Evolutionary conservation across 1,284 basidiomycete species (phyloP).

Genomic region (Schizopora paradoxa): DNA sequence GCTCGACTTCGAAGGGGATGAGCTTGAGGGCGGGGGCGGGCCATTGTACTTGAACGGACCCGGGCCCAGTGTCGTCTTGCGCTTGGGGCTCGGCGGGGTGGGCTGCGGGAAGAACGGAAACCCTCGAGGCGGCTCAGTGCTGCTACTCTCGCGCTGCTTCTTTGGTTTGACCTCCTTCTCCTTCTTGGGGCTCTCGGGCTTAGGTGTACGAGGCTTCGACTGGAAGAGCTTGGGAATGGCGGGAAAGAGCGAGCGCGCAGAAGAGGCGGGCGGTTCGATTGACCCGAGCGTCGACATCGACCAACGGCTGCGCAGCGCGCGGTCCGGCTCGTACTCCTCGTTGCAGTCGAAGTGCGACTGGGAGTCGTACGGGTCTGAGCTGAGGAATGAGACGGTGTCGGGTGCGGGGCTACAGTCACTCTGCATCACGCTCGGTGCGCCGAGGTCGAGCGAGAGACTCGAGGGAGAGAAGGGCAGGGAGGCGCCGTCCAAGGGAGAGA

Average conservation of each 20-base stretch:
- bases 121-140: constrained; percentile 3
- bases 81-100: constrained; percentile 10
- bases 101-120: constrained; percentile 16
- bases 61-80: constrained; percentile 14
- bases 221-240: too few relatives aligned
- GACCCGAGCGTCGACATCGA: constrained; percentile 14
- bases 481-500: constrained; percentile 1
- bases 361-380: neutral
- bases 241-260: constrained; percentile 9
- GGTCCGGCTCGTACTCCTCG: constrained; percentile 7
- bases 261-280: constrained; percentile 1
- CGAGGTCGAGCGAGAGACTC: neutral
- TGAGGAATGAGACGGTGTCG: neutral
- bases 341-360: neutral
- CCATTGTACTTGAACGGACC: constrained; percentile 10
- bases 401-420: neutral
- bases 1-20: constrained; percentile 2
- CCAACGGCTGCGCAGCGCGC: constrained; percentile 13
- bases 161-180: neutral
- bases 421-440: too few relatives aligned
- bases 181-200: constrained; percentile 7
- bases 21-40: constrained; percentile 2
- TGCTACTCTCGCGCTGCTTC: constrained; percentile 5
- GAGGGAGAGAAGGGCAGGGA: neutral
- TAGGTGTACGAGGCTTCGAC: neutral